Percentiles rank a stretch among this genome's conserved stretches.
phyloP scores from a whole-genome alignment of 2,329 filamentous ascomycete species.

The Cladosporium sp. region DNA sequence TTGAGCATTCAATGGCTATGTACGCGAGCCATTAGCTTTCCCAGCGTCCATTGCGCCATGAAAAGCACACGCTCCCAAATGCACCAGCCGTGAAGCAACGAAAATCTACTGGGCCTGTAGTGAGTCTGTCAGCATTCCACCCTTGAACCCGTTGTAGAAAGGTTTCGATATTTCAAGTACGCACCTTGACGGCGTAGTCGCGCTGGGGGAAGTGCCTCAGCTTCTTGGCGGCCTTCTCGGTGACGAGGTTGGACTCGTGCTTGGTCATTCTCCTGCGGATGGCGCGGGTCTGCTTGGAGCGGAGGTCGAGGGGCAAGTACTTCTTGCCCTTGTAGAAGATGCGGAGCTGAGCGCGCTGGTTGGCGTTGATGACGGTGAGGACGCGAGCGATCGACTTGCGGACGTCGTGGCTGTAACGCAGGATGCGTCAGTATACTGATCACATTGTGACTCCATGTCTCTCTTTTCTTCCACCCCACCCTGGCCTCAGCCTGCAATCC shows the following conservation, averaged over 20 bases:
- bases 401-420: slow-evolving; percentile 78
- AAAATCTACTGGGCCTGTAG: slow-evolving; percentile 19
- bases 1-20: slow-evolving; percentile 18
- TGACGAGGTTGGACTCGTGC: slow-evolving; percentile 79
- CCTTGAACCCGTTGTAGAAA: background rate
- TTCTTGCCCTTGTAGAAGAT: slow-evolving; percentile 99
- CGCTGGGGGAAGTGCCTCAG: slow-evolving; percentile 94
- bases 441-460: slow-evolving; percentile 10
- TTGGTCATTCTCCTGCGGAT: slow-evolving; percentile 93
- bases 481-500: slow-evolving; percentile 15
- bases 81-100: slow-evolving; percentile 15
- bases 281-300: slow-evolving; percentile 96
- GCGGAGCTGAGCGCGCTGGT: slow-evolving; percentile 96
- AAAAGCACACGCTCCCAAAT: slow-evolving; percentile 21
- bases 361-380: slow-evolving; percentile 99
- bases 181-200: slow-evolving; percentile 97
- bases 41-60: slow-evolving; percentile 17
- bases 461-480: slow-evolving; percentile 3
- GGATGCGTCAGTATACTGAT: slow-evolving; percentile 21
- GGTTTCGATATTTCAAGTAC: background rate
- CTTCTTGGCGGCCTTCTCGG: slow-evolving; percentile 97
- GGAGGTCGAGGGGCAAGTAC: slow-evolving; percentile 97
- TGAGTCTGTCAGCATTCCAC: background rate
- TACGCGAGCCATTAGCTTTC: slow-evolving; percentile 17
- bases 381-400: slow-evolving; percentile 99